A percentile compares a stretch with the other conserved stretches of the same genome.
These are phyloP conservation scores for Casaregolazyma suthepensis DNA, from an alignment of 1,139 yeast genomes.

Conservation along the genomic window DNA sequence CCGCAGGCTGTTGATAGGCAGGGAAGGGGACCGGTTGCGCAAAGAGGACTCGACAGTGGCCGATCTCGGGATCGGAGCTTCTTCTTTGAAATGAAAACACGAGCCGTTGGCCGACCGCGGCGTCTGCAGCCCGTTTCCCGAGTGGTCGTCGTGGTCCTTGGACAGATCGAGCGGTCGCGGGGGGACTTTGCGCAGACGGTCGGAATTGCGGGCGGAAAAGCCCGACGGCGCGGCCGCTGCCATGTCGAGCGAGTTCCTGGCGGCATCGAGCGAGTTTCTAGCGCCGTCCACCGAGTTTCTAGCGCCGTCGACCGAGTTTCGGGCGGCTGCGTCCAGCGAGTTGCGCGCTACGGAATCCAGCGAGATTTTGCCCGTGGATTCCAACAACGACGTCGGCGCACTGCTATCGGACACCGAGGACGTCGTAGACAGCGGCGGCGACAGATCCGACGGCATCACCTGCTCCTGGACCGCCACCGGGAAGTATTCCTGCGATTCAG, in stretches of 20 bases:
- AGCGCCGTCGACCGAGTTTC: not conserved
- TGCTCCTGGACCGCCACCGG: not conserved
- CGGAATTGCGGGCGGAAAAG: not conserved
- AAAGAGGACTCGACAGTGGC: conserved; percentile 1
- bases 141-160: not conserved
- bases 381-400: not conserved
- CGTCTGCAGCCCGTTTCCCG: not conserved
- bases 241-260: not conserved
- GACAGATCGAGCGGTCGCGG: not conserved
- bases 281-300: not conserved
- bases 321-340: not conserved
- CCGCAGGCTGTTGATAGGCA: conserved; percentile 17
- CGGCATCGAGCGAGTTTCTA: not conserved
- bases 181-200: not conserved
- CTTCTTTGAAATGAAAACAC: not conserved
- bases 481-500: not conserved
- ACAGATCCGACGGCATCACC: not conserved
- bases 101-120: conserved; percentile 1
- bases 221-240: not conserved
- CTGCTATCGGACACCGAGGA: not conserved
- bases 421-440: not conserved
- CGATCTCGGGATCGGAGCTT: not conserved
- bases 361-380: not conserved
- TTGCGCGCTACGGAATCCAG: not conserved
- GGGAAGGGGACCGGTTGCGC: conserved; percentile 20